These are phyloP conservation scores for Psilocybe sp. DNA, from an alignment of 768 basidiomycete species.

Conservation along the genomic window DNA sequence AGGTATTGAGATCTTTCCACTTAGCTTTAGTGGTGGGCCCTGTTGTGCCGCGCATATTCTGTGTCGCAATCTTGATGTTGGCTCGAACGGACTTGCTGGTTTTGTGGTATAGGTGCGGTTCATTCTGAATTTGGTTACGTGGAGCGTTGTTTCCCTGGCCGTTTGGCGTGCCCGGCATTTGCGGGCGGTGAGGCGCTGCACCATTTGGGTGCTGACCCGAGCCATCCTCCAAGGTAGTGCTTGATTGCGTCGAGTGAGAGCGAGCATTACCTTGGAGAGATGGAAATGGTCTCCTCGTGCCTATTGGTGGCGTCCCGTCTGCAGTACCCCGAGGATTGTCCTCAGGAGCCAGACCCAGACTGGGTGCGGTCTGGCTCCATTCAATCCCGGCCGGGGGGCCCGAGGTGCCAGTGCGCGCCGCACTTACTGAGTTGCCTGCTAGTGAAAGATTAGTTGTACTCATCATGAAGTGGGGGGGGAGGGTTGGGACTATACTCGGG, in stretches of 20 bases:
- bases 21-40: no score
- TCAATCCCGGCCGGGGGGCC: background rate
- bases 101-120: background rate
- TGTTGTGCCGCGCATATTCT: no score
- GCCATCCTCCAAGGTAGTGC: no score
- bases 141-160: no score
- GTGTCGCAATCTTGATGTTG: no score
- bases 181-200: no score
- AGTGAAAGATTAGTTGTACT: background rate
- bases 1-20: constrained; percentile 17
- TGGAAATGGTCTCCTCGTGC: background rate
- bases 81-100: background rate
- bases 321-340: background rate
- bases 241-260: no score
- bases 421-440: background rate
- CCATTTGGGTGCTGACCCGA: no score
- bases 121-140: no score
- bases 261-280: no score
- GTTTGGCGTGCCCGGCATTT: no score
- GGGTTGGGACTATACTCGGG: background rate
- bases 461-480: background rate
- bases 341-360: background rate
- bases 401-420: background rate
- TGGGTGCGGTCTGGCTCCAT: background rate
- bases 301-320: background rate